Evolutionary conservation across 352 stramenopile genomes (phyloP).

Genomic region (Pilasporangium apinafurcum): DNA sequence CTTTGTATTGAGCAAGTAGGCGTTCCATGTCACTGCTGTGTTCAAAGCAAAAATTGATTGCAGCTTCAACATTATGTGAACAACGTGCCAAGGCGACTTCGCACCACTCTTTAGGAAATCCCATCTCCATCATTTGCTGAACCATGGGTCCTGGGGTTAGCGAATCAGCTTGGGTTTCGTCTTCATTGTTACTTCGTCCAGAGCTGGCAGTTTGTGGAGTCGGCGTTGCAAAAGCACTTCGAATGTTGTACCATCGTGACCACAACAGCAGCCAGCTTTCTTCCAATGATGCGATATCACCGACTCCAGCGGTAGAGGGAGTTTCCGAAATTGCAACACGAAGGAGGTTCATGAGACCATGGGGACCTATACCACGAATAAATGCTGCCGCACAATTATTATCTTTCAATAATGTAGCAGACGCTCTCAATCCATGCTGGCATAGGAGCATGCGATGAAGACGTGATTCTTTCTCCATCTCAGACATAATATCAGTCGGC

Average conservation of each 20-base stretch:
- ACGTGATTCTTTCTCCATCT: conserved; percentile 76
- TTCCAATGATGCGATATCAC: conserved; percentile 69
- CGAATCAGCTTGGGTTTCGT: conserved; percentile 17
- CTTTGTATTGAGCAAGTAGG: conserved; percentile 73
- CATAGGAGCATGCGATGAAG: conserved; percentile 72
- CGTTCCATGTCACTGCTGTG: conserved; percentile 90
- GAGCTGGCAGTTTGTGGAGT: conserved; percentile 15
- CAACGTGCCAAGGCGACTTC: conserved; percentile 82
- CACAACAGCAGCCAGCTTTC: conserved; percentile 78
- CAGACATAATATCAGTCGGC: conserved; percentile 39
- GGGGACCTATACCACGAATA: conserved; percentile 43
- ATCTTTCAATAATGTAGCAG: conserved; percentile 66
- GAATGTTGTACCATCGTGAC: conserved; percentile 66
- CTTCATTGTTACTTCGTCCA: conserved; percentile 10
- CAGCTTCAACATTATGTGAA: conserved; percentile 85
- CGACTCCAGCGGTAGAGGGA: conserved; percentile 51
- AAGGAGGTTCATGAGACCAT: conserved; percentile 59
- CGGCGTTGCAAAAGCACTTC: conserved; percentile 34
- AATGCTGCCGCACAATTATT: conserved; percentile 56
- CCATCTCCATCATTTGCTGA: conserved; percentile 93
- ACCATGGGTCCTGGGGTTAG: conserved; percentile 56
- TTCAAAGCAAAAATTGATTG: conserved; percentile 92
- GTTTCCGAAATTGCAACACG: conserved; percentile 67
- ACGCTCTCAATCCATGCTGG: conserved; percentile 68
- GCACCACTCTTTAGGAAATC: conserved; percentile 90